Base-by-base conservation (phyloP, 371 early-diverging fungal genomes). In the Synchytrium microbalum region DNA sequence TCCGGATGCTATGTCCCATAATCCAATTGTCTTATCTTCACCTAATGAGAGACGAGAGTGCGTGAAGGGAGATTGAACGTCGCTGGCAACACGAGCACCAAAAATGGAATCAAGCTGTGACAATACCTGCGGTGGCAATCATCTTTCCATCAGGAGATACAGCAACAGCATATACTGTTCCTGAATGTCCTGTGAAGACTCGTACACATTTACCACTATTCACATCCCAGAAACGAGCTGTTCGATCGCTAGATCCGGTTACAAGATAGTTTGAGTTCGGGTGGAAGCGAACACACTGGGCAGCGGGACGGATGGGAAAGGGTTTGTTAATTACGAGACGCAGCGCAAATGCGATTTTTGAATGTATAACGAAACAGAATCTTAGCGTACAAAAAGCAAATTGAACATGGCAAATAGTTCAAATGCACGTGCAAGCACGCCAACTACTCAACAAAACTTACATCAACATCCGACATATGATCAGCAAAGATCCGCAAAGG, bases 1-100 rank as follows among this genome's bases (percentile, higher is more conserved):
- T 5, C 96, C 96, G 1, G 88, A 87, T 5, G 88, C 91, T n/a
- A 99, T 79, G 72, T 99, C 99, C 98, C 99, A 99, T n/a, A 99
- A 75, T 58, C 82, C 83, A 63, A 99, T 86, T 0, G 79, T 78
- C 59, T 86, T 86, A 70, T 98, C 99, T 14, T 88, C 92, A 60
- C 90, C 89, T 84, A 27, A 1, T 58, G 38, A 55, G 28, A 56
- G 3, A 25, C 24, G 29, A 56, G 13, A 54, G 29, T 57, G 57
- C 16, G 23, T 60, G 28, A 25, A n/a, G 29, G 25, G 31, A 32
- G 19, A 26, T 61, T 38, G 63, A 28, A 32, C 14, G 58, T 61
- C 5, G 5, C 46, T 5, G n/a, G 26, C 16, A 29, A 56, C 26
- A 56, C n/a, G 57, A 56, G n/a, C 10, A 60, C 19, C 1, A 32